Base-by-base conservation (phyloP, 768 basidiomycete genomes). In the Crucibulum laeve region DNA sequence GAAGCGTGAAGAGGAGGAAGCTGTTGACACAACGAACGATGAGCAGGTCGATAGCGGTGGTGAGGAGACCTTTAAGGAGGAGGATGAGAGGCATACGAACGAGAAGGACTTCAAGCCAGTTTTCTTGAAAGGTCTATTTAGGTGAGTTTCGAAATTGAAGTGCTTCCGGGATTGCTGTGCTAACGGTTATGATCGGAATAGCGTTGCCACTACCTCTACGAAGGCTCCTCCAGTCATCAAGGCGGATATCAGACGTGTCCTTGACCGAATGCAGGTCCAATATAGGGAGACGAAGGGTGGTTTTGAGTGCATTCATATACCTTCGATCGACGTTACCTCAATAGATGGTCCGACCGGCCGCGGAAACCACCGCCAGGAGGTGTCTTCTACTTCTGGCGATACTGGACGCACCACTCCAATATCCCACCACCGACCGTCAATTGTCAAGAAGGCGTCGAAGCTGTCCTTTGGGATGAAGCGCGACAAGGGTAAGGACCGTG, bases 121-220 rank as follows among this genome's bases (percentile, higher is more conserved):
- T 36, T 95, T 91, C 66, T 67, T 98, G 56, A 99, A 98, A 66
- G 96, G 96, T 4, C 59, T 99, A 38, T 97, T 99, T 69, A 93
- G 90, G 84, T 90, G 48, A 51, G 74, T 65, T 40, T 25, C 40
- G 33, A 43, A 25, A 45, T 26, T 11, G 42, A 10, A 11, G 8
- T 43, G 5, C 32, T 36, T 33, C 13, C 25, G 24, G 38, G 46
- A 36, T 32, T 38, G 42, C 42, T 32, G 39, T 38, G 25, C 25
- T 47, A 35, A 45, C 25, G 13, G 25, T 35, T 30, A 30, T 44
- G 38, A 36, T 40, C 41, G 28, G 23, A 8, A 17, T 41, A 91
- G 91, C 53, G 96, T 99, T 32, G 86, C 91, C 4, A 99, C 96
- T 4, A 99, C 96, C 1, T 88, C 92, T 21, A 92, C 92, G 4